Percentiles rank a stretch among this genome's conserved stretches.
Conservation (phyloP, 306 rosid genomes). For the Gastrolobium bilobum region DNA sequence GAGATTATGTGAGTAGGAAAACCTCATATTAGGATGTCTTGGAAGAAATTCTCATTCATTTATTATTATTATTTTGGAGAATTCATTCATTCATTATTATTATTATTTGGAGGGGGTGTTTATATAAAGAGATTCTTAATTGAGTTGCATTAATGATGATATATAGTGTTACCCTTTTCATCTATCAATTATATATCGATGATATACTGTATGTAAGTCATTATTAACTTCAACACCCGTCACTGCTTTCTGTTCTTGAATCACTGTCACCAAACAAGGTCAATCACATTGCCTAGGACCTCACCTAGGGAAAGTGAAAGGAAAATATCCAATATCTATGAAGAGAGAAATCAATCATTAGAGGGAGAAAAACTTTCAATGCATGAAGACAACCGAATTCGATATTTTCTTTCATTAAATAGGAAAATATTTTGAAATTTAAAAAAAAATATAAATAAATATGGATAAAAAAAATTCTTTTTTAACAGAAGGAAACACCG, state of each 20-base stretch:
- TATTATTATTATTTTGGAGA: too few species aligned
- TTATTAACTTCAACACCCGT: neutral
- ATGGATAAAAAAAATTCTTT: too few species aligned
- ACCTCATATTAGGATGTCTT: too few species aligned
- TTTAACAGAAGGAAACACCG: too few species aligned
- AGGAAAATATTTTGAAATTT: neutral
- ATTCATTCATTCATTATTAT: too few species aligned
- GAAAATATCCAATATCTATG: constrained; percentile 34
- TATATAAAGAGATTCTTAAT: too few species aligned
- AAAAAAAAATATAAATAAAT: too few species aligned
- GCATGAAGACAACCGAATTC: too few species aligned
- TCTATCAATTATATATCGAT: constrained; percentile 8
- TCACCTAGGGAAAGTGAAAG: neutral
- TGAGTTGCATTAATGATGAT: neutral
- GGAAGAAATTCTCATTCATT: too few species aligned
- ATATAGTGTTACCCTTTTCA: neutral
- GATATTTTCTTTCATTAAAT: neutral
- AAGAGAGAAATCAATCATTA: constrained; percentile 20
- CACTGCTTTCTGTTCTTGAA: neutral
- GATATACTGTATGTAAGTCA: neutral
- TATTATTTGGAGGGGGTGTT: neutral
- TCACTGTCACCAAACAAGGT: constrained; percentile 36
- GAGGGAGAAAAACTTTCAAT: too few species aligned
- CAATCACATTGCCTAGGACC: constrained; percentile 9
- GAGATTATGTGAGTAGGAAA: too few species aligned